Conservation (phyloP, 148 eudicot genomes). For the Polygonum maritimum region DNA sequence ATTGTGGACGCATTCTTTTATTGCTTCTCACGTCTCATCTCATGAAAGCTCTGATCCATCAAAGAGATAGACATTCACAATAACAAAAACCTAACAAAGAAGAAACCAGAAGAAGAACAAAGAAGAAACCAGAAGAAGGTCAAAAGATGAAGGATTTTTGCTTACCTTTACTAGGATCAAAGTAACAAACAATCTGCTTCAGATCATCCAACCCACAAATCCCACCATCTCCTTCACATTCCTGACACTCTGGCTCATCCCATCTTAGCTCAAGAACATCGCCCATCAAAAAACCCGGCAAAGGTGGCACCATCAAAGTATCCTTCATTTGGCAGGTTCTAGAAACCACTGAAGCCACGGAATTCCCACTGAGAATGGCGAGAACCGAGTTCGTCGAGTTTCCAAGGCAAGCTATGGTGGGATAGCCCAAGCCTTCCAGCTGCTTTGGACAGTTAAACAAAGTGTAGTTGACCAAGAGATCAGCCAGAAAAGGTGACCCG, state of each 20-base stretch:
- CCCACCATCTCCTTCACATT: constrained; percentile 42
- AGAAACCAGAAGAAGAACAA: not conserved
- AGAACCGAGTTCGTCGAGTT: constrained; percentile 40
- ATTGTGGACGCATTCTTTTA: not conserved
- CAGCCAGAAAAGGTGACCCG: constrained; percentile 34
- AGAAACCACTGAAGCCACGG: not conserved
- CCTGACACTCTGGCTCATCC: constrained; percentile 45
- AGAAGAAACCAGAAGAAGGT: not conserved
- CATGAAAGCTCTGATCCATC: not conserved
- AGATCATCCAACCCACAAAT: constrained; percentile 35
- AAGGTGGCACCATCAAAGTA: constrained; percentile 25
- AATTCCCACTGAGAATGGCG: constrained; percentile 25
- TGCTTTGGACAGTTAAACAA: constrained; percentile 44
- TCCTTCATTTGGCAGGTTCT: constrained; percentile 25
- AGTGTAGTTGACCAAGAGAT: constrained; percentile 27
- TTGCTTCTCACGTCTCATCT: constrained; percentile 1
- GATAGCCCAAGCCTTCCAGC: constrained; percentile 7
- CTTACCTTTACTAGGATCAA: constrained; percentile 2
- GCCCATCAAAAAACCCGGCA: constrained; percentile 8
- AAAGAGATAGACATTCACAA: not conserved
- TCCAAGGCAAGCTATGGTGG: constrained; percentile 51
- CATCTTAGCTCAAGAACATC: constrained; percentile 50
- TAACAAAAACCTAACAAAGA: not conserved
- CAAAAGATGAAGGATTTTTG: not conserved
- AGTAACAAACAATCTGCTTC: constrained; percentile 31